Evolutionary conservation across 2,329 filamentous ascomycete species (phyloP).

Genomic region (Aspergillus oerlinghausenensis): DNA sequence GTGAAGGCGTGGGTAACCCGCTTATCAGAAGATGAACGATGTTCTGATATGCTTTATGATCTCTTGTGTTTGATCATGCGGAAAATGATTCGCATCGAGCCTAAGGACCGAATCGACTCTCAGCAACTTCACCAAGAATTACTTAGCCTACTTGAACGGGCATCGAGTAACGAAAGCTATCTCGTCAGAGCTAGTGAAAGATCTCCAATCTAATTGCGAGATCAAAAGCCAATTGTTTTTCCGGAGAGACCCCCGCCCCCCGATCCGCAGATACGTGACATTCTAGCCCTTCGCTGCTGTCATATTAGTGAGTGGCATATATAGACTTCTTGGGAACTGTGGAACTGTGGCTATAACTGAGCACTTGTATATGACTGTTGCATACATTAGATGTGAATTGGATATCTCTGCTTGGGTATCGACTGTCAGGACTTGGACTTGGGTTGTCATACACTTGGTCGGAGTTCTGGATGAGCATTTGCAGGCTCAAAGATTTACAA

Average conservation of each 20-base stretch:
- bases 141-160: neutral
- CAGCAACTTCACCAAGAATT: neutral
- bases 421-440: neutral
- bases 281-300: neutral
- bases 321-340: neutral
- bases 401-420: neutral
- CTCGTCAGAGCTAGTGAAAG: neutral
- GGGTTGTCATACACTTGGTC: neutral
- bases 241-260: neutral
- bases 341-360: neutral
- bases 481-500: neutral
- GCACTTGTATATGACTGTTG: neutral
- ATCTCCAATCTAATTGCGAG: neutral
- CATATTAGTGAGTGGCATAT: neutral
- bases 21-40: neutral
- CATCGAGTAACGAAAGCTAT: neutral
- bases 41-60: neutral
- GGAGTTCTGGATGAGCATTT: neutral
- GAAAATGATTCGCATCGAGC: neutral
- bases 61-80: neutral
- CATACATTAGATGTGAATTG: neutral
- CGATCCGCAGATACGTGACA: neutral
- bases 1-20: slow-evolving; percentile 4
- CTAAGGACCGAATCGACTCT: neutral
- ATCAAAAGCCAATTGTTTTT: neutral